Percentiles rank a stretch among this genome's conserved stretches.
These are phyloP conservation scores for Pelargonium cotyledonis DNA, from an alignment of 441 rosid species.

Conservation along the genomic window DNA sequence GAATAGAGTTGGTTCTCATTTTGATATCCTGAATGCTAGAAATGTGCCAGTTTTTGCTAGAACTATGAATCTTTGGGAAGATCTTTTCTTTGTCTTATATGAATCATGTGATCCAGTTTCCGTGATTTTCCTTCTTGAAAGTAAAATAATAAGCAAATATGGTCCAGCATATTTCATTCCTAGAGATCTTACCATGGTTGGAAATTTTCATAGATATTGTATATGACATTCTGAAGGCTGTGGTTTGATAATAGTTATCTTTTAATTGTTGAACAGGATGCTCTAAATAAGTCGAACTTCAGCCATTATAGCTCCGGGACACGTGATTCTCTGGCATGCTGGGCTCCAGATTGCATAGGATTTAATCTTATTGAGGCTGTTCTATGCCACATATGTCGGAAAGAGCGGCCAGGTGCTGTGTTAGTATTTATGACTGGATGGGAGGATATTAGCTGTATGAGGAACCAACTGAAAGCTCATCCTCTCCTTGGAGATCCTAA, in stretches of 20 bases:
- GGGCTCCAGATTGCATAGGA: conserved; percentile 94
- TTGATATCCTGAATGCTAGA: not conserved
- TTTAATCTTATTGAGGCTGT: conserved; percentile 96
- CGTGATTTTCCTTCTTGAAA: conserved; percentile 1
- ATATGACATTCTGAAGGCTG: conserved; percentile 3
- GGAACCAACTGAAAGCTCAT: conserved; percentile 94
- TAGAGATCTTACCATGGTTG: not conserved
- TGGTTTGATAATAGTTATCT: conserved; percentile 11
- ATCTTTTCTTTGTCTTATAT: conserved; percentile 1
- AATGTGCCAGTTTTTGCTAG: not conserved
- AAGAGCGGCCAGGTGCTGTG: conserved; percentile 90
- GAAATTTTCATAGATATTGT: not conserved
- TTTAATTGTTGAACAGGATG: conserved; percentile 53
- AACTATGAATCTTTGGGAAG: not conserved
- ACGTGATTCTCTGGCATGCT: conserved; percentile 81
- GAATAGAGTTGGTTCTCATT: not conserved
- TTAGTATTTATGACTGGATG: conserved; percentile 98
- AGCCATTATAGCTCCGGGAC: conserved; percentile 76
- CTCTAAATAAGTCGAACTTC: conserved; percentile 77
- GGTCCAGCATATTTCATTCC: conserved; percentile 6
- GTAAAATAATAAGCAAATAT: not conserved
- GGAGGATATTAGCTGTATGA: conserved; percentile 93
- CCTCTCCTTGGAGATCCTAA: conserved; percentile 98
- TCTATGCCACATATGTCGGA: conserved; percentile 91
- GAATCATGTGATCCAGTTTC: not conserved